Evolutionary conservation across 2,329 filamentous ascomycete genomes (phyloP), one percentile per base, ranked within the genome.

Genomic region (Aspergillus carbonarius): DNA sequence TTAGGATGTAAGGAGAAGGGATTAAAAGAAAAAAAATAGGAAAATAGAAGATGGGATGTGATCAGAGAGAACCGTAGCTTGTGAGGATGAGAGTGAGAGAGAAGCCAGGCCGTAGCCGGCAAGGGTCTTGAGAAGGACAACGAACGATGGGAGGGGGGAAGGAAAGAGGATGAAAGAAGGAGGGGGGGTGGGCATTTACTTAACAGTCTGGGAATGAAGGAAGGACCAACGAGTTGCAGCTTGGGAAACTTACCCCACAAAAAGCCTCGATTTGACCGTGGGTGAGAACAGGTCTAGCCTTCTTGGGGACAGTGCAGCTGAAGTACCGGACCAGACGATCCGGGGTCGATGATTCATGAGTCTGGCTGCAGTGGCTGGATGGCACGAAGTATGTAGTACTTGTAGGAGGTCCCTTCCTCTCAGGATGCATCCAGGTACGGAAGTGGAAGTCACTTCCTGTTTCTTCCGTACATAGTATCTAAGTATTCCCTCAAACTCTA

Each of bases 231-330:
- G 34, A 30, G 27, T 35, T 17, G 18, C 25, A 52, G 40, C 46
- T 54, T 50, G 53, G 27, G 18, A 30, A 60, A 57, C 61, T 64
- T 59, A 57, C 59, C 57, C 59, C 65, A 63, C 62, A 63, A 58
- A 58, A 59, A 55, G 56, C 54, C 57, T 55, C 54, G 54, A 52
- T 56, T 46, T 68, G 59, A 68, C 65, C 65, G 65, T 62, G 60
- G 59, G 60, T 64, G 59, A 63, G 50, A 61, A 62, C 32, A 25
- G 59, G 61, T 58, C 61, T 65, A 63, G 56, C 53, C 57, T 48
- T 30, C 44, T 48, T 30, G 44, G 44, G 44, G 7, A 32, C 25
- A 15, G 42, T 47, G 42, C 44, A 48, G 44, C 44, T 48, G 25
- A 47, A 20, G 37, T 10, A 42, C 39, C 18, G 20, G 39, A 42